Percentiles rank a stretch among this genome's conserved stretches.
Conservation (phyloP, 371 early-diverging fungal genomes). For the Choanephora cucurbitarum region DNA sequence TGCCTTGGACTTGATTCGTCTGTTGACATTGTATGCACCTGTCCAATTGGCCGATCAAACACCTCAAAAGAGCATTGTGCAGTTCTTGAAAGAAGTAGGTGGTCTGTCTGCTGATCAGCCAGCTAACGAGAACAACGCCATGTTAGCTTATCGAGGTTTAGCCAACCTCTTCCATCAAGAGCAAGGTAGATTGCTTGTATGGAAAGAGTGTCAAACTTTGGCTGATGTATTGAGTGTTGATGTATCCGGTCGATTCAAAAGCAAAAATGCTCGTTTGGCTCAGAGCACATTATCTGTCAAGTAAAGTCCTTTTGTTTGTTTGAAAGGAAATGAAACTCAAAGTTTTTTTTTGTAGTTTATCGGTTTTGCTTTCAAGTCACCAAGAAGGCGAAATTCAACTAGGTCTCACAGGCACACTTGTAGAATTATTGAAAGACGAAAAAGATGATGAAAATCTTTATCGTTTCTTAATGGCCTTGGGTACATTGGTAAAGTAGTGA, state of each 20-base stretch:
- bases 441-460: conserved; percentile 57
- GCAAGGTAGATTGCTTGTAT: conserved; percentile 44
- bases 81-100: conserved; percentile 39
- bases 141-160: conserved; percentile 68
- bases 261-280: conserved; percentile 39
- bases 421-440: conserved; percentile 52
- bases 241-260: conserved; percentile 27
- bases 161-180: conserved; percentile 60
- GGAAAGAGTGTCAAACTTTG: conserved; percentile 29
- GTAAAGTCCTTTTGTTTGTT: conserved; percentile 32
- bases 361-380: conserved; percentile 31
- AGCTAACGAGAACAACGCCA: conserved; percentile 59
- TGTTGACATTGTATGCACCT: conserved; percentile 60
- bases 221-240: conserved; percentile 33
- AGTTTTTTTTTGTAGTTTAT: conserved; percentile 38
- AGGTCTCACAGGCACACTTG: conserved; percentile 42
- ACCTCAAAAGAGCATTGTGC: conserved; percentile 22
- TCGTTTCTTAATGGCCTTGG: conserved; percentile 58
- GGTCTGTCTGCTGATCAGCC: conserved; percentile 14
- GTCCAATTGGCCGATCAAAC: conserved; percentile 20
- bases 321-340: too few species aligned
- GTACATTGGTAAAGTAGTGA: conserved; percentile 50
- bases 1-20: conserved; percentile 82
- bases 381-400: conserved; percentile 50
- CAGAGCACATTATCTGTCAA: conserved; percentile 44